phyloP scores from a whole-genome alignment of 352 stramenopile genomes.

The Pythium utonaiense region DNA sequence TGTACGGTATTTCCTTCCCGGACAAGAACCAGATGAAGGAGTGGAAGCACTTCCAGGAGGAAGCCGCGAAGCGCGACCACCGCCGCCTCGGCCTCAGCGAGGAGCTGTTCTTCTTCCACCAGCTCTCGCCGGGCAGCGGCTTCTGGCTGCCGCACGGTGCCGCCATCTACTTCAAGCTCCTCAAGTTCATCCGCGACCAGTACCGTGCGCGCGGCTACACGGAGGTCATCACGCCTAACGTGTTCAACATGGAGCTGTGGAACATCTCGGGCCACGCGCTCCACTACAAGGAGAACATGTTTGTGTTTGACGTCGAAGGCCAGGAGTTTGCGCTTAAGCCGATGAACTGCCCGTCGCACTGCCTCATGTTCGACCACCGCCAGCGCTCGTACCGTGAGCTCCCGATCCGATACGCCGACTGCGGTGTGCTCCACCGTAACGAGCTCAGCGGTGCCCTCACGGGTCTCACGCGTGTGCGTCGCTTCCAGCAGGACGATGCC shows the following conservation, averaged over 20 bases:
- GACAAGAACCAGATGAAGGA: constrained; percentile 86
- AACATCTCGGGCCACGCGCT: constrained; percentile 96
- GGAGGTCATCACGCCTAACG: constrained; percentile 96
- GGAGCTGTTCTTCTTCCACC: constrained; percentile 95
- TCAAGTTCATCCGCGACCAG: constrained; percentile 76
- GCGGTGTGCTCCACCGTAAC: constrained; percentile 95
- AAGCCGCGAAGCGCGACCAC: constrained; percentile 96
- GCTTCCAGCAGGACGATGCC: constrained; percentile 99
- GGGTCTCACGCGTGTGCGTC: constrained; percentile 94
- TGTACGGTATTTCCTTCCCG: constrained; percentile 97
- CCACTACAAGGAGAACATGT: constrained; percentile 98
- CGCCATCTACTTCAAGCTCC: constrained; percentile 97
- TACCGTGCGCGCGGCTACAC: constrained; percentile 93
- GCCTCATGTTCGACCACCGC: constrained; percentile 96
- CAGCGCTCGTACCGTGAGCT: constrained; percentile 96
- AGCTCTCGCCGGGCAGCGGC: constrained; percentile 93
- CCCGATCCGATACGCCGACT: constrained; percentile 93
- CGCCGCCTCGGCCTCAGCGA: constrained; percentile 93
- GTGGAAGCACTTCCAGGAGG: constrained; percentile 89
- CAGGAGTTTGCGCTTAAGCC: constrained; percentile 97
- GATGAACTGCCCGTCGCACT: constrained; percentile 99
- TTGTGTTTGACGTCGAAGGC: constrained; percentile 60
- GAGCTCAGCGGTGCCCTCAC: constrained; percentile 95
- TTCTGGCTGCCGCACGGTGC: constrained; percentile 99
- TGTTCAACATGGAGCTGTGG: constrained; percentile 98